A percentile compares a stretch with the other conserved stretches of the same genome.
These are phyloP conservation scores for Platismatia glauca DNA, from an alignment of 495 filamentous ascomycete genomes.

Conservation along the genomic window DNA sequence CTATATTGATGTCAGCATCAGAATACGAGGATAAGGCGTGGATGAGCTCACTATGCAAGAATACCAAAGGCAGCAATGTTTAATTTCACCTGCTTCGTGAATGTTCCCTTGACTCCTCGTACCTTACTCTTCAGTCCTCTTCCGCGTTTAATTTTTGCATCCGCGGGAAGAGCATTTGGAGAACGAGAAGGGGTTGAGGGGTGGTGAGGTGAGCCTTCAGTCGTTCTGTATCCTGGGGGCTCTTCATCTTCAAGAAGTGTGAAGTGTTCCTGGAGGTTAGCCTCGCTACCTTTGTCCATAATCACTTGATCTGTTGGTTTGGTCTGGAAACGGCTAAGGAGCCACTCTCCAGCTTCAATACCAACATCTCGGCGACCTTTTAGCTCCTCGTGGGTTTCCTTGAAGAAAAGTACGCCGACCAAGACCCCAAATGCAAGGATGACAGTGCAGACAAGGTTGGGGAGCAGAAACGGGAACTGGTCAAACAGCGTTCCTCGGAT, in stretches of 20 bases:
- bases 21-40: slow-evolving; percentile 6
- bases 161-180: slow-evolving; percentile 30
- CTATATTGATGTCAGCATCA: slow-evolving; percentile 39
- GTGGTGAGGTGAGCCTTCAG: slow-evolving; percentile 54
- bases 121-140: slow-evolving; percentile 14
- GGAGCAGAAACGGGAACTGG: slow-evolving; percentile 79
- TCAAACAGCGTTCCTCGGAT: slow-evolving; percentile 67
- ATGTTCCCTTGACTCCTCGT: slow-evolving; percentile 42
- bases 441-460: slow-evolving; percentile 80
- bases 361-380: slow-evolving; percentile 68
- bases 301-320: slow-evolving; percentile 15
- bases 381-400: slow-evolving; percentile 88
- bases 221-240: slow-evolving; percentile 56
- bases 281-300: slow-evolving; percentile 28
- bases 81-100: slow-evolving; percentile 72
- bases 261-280: slow-evolving; percentile 33
- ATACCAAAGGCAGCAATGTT: slow-evolving; percentile 87
- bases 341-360: slow-evolving; percentile 64
- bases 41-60: slow-evolving; percentile 75
- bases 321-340: slow-evolving; percentile 45
- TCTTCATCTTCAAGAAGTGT: slow-evolving; percentile 49
- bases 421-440: slow-evolving; percentile 70
- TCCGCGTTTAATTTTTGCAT: neutral
- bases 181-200: slow-evolving; percentile 51
- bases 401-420: slow-evolving; percentile 80